phyloP scores from a whole-genome alignment of 257 asterid genomes.

The Eucommia ulmoides region DNA sequence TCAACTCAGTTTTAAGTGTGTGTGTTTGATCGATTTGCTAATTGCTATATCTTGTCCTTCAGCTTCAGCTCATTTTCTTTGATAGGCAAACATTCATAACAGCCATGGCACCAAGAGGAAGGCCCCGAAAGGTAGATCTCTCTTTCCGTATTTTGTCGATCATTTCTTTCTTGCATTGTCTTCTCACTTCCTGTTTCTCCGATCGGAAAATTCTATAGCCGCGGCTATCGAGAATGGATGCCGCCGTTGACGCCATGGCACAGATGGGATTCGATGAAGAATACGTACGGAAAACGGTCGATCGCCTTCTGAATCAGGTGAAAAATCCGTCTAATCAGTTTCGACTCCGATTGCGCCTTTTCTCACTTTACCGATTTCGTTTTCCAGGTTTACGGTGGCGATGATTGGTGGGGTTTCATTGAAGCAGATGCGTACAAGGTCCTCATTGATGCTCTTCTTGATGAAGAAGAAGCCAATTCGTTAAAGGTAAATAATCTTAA shows the following conservation, averaged over 20 bases:
- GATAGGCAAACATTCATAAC: no score
- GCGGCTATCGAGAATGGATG: slow-evolving; percentile 44
- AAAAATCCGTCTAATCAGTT: neutral
- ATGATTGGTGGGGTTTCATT: slow-evolving; percentile 33
- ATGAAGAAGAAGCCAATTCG: slow-evolving; percentile 6
- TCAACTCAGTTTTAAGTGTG: no score
- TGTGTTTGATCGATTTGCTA: no score
- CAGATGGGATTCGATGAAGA: slow-evolving; percentile 26
- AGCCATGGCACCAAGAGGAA: neutral
- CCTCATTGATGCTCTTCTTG: slow-evolving; percentile 28
- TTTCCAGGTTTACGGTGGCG: slow-evolving; percentile 32
- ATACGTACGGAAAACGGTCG: slow-evolving; percentile 12
- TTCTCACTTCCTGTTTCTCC: neutral
- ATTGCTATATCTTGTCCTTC: no score
- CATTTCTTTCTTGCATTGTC: neutral
- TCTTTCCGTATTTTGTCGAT: neutral
- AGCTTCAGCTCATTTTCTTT: no score
- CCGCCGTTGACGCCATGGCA: slow-evolving; percentile 55
- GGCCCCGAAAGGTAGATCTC: neutral
- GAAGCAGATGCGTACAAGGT: slow-evolving; percentile 30
- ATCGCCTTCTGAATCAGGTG: slow-evolving; percentile 40
- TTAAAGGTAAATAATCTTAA: slow-evolving; percentile 19
- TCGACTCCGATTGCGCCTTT: neutral
- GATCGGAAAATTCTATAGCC: slow-evolving; percentile 4
- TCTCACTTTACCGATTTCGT: neutral